phyloP scores from a whole-genome alignment of 1,284 basidiomycete species.

The Marasmius sp. region DNA sequence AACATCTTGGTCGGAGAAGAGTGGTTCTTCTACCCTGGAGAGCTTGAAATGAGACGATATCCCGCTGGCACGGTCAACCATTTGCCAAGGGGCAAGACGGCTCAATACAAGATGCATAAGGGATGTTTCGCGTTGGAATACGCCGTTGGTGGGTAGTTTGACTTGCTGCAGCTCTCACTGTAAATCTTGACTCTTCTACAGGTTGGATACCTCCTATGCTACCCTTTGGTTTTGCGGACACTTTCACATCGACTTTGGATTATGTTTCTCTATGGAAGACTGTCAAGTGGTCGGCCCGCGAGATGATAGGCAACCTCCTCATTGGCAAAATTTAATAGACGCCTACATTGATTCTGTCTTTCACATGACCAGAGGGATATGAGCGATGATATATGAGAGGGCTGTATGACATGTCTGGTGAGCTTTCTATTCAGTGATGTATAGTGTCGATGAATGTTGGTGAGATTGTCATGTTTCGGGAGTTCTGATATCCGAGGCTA shows the following conservation, averaged over 20 bases:
- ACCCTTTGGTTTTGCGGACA: conserved; percentile 91
- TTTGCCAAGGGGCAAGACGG: conserved; percentile 79
- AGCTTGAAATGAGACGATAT: conserved; percentile 84
- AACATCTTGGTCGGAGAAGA: conserved; percentile 93
- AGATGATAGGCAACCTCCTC: conserved; percentile 83
- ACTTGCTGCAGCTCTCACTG: background rate
- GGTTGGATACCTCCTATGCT: conserved; percentile 92
- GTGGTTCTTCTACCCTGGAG: conserved; percentile 86
- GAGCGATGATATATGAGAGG: no score
- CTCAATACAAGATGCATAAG: conserved; percentile 98
- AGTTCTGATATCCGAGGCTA: no score
- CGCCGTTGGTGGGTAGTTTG: conserved; percentile 68
- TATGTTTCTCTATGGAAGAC: conserved; percentile 83
- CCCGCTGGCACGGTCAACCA: conserved; percentile 82
- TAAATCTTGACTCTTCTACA: conserved; percentile 26
- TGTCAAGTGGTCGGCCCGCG: conserved; percentile 74
- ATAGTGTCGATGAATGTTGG: no score
- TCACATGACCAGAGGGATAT: no score
- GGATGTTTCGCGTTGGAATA: conserved; percentile 96
- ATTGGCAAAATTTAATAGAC: conserved; percentile 77
- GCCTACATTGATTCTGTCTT: background rate
- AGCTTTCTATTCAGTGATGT: no score
- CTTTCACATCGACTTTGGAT: conserved; percentile 88
- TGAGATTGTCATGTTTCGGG: no score
- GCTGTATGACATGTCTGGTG: no score